These are phyloP conservation scores for Niveomyces coronatus DNA, from an alignment of 2,329 filamentous ascomycete genomes.

Conservation along the genomic window DNA sequence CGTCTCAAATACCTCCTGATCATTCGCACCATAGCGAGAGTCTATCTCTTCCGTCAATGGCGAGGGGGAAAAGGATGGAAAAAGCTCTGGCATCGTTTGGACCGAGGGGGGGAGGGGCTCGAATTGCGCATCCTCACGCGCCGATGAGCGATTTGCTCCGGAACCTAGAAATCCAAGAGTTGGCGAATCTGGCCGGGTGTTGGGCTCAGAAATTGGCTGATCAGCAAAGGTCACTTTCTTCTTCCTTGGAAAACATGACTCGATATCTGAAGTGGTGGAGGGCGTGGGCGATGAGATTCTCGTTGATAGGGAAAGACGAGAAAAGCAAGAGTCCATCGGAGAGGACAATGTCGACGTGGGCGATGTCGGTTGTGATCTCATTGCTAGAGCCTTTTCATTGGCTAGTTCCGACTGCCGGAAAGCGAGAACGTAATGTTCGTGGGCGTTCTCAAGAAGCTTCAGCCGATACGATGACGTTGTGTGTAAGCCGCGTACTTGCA, in stretches of 20 bases:
- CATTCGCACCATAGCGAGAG: neutral
- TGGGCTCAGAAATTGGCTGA: slow-evolving; percentile 29
- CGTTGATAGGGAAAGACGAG: slow-evolving; percentile 32
- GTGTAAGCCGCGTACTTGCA: slow-evolving; percentile 40
- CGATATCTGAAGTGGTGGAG: slow-evolving; percentile 30
- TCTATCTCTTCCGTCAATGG: slow-evolving; percentile 6
- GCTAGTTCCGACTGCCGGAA: slow-evolving; percentile 34
- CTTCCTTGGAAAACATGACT: slow-evolving; percentile 20
- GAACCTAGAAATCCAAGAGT: slow-evolving; percentile 45
- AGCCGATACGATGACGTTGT: slow-evolving; percentile 35
- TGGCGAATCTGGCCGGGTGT: slow-evolving; percentile 48
- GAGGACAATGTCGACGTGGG: slow-evolving; percentile 33
- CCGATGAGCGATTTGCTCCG: slow-evolving; percentile 6
- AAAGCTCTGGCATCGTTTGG: slow-evolving; percentile 5
- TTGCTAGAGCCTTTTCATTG: slow-evolving; percentile 31
- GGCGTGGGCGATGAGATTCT: slow-evolving; percentile 36
- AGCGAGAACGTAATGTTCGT: slow-evolving; percentile 40
- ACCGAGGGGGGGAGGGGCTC: slow-evolving; percentile 3
- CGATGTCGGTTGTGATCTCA: slow-evolving; percentile 29
- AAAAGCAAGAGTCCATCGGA: slow-evolving; percentile 35
- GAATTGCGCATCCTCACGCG: slow-evolving; percentile 6
- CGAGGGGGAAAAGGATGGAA: slow-evolving; percentile 1
- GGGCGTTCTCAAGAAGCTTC: slow-evolving; percentile 40
- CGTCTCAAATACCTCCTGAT: slow-evolving; percentile 24
- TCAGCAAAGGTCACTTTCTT: slow-evolving; percentile 30